Conservation (phyloP, 2,329 filamentous ascomycete genomes). For the Penicillium concentricum region DNA sequence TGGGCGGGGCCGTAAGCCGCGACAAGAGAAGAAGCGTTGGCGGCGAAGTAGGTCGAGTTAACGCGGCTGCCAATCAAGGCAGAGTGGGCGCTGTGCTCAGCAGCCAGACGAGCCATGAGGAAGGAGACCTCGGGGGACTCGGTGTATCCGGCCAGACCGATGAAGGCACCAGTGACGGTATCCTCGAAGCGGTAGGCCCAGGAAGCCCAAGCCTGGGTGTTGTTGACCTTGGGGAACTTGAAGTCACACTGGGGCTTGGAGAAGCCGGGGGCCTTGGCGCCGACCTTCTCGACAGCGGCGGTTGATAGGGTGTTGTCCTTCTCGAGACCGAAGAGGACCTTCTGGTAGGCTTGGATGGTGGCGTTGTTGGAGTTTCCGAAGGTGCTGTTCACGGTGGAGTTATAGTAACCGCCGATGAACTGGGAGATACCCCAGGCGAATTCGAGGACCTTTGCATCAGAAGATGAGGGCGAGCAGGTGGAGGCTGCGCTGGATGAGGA, state of each 20-base stretch:
- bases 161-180: constrained; percentile 24
- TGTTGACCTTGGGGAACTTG: constrained; percentile 18
- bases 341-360: constrained; percentile 20
- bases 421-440: constrained; percentile 26
- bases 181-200: constrained; percentile 24
- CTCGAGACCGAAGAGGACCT: constrained; percentile 22
- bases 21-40: constrained; percentile 23
- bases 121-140: constrained; percentile 32
- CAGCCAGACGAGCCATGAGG: constrained; percentile 29
- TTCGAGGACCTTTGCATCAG: constrained; percentile 22
- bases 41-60: constrained; percentile 16
- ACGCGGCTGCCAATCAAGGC: constrained; percentile 22
- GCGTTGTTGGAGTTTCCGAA: constrained; percentile 20
- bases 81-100: constrained; percentile 25
- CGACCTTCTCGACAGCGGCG: constrained; percentile 25
- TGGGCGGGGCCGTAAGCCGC: constrained; percentile 25
- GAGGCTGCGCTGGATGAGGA: constrained; percentile 11
- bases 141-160: constrained; percentile 30
- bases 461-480: constrained; percentile 21
- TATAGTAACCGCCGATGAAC: constrained; percentile 28
- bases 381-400: constrained; percentile 23
- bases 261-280: constrained; percentile 16
- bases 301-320: constrained; percentile 25
- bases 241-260: constrained; percentile 22
- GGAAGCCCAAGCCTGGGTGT: constrained; percentile 17